These are phyloP conservation scores for Polytolypa hystricis DNA, from an alignment of 2,329 filamentous ascomycete species.

Conservation along the genomic window DNA sequence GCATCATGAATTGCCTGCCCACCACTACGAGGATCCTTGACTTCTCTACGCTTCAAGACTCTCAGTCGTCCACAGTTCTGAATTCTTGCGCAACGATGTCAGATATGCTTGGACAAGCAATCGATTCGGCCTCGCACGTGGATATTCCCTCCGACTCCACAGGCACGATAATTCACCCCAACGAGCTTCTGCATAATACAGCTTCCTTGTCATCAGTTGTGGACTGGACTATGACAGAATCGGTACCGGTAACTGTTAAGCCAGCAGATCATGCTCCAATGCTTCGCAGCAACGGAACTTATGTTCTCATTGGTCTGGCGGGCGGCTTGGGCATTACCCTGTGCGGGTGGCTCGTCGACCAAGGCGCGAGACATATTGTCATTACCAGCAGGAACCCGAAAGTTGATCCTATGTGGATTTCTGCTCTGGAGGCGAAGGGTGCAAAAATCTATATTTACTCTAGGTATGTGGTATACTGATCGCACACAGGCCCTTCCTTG, in stretches of 20 bases:
- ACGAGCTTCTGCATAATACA: background rate
- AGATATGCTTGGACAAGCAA: background rate
- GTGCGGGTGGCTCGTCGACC: slow-evolving; percentile 8
- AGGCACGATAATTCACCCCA: background rate
- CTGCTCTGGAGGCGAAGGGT: background rate
- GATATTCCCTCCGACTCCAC: background rate
- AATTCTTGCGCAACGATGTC: background rate
- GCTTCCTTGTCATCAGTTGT: slow-evolving; percentile 4
- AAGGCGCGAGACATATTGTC: slow-evolving; percentile 9
- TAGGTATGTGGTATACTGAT: background rate
- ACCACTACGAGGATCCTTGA: background rate
- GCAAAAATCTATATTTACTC: background rate
- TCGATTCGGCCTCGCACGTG: background rate
- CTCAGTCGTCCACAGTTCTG: no score
- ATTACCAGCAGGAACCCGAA: slow-evolving; percentile 10
- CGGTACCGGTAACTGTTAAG: slow-evolving; percentile 2
- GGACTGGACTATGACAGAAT: slow-evolving; percentile 4
- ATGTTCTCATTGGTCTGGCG: slow-evolving; percentile 12
- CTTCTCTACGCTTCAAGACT: background rate
- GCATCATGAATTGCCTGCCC: background rate
- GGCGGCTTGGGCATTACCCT: slow-evolving; percentile 10
- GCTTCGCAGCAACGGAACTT: slow-evolving; percentile 6
- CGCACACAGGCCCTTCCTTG: no score
- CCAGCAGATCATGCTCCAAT: background rate
- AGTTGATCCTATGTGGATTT: slow-evolving; percentile 9